Base-by-base conservation (phyloP, 2,329 filamentous ascomycete genomes). In the Graphiopsis chlorocephala region DNA sequence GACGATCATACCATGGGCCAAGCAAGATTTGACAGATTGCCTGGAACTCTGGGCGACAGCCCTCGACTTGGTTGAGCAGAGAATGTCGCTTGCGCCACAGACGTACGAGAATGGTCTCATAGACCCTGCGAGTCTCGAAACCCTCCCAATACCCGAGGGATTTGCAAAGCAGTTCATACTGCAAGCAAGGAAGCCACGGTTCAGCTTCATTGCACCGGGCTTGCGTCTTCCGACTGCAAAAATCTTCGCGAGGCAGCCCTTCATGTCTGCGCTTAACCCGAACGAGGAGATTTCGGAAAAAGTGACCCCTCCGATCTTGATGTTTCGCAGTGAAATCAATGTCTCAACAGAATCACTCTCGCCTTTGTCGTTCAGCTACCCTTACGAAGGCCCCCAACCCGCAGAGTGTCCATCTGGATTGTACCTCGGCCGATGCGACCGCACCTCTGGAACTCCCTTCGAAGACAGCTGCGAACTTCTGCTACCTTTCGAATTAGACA, bases 321-420 rank as follows among this genome's bases (percentile, higher is more conserved):
- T 66, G 29, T 65, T 74, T 56, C 73, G 71, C 20, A 63, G 63
- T 57, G 52, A 65, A n/a, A 57, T 12, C 20, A 52, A 20, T n/a
- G 31, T 55, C 17, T 15, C 6, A 4, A 63, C 47, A 63, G 15
- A 6, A 11, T 45, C 47, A 15, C 33, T 45, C 17, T 63, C 47
- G 14, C 35, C 31, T 15, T 20, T 29, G 25, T 55, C 61, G 35
- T 61, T 61, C 42, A 45, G 45, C n/a, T 61, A 50, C 8, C 42
- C 61, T 10, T 8, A 57, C 33, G 33, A 57, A 25, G 52, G 53
- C 17, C 33, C 48, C 25, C 17, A 47, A 10, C 25, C 25, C 6
- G 26, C 8, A 31, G 25, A 48, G 20, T 48, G 42, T 33, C 61
- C 35, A 25, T 20, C 35, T 26, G 61, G 61, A 4, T 20, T 63